Evolutionary conservation across 2,329 filamentous ascomycete genomes (phyloP).

Genomic region (Davidsoniella neocaledoniae): DNA sequence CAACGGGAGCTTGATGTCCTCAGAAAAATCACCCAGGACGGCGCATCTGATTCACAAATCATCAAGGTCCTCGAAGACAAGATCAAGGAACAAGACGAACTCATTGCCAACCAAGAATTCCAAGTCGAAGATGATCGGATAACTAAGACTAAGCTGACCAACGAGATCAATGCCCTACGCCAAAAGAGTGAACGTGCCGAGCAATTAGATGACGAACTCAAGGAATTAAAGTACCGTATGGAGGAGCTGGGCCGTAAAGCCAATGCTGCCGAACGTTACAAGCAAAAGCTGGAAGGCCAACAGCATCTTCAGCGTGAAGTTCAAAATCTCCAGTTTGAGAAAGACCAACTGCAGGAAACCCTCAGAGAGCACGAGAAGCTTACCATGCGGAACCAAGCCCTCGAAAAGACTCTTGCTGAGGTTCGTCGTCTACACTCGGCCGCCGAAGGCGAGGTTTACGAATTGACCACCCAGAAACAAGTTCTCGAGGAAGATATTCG

Average conservation of each 20-base stretch:
- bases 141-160: constrained; percentile 28
- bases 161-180: constrained; percentile 31
- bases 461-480: constrained; percentile 26
- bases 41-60: constrained; percentile 33
- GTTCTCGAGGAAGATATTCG: constrained; percentile 29
- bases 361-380: constrained; percentile 21
- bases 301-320: constrained; percentile 39
- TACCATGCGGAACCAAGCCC: constrained; percentile 21
- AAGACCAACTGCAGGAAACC: constrained; percentile 34
- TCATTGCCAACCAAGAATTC: constrained; percentile 54
- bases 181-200: constrained; percentile 31
- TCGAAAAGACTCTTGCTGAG: constrained; percentile 22
- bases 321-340: constrained; percentile 36
- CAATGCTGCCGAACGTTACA: constrained; percentile 44
- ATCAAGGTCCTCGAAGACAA: constrained; percentile 38
- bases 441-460: constrained; percentile 14
- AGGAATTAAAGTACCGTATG: constrained; percentile 41
- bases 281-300: constrained; percentile 42
- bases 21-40: constrained; percentile 32
- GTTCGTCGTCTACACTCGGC: constrained; percentile 16
- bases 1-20: constrained; percentile 35
- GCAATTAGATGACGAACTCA: constrained; percentile 40
- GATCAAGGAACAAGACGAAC: constrained; percentile 49
- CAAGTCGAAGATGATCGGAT: constrained; percentile 38
- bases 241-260: constrained; percentile 44